Evolutionary conservation across 805 yeast species (phyloP).

Genomic region (Saturnispora sanitii): DNA sequence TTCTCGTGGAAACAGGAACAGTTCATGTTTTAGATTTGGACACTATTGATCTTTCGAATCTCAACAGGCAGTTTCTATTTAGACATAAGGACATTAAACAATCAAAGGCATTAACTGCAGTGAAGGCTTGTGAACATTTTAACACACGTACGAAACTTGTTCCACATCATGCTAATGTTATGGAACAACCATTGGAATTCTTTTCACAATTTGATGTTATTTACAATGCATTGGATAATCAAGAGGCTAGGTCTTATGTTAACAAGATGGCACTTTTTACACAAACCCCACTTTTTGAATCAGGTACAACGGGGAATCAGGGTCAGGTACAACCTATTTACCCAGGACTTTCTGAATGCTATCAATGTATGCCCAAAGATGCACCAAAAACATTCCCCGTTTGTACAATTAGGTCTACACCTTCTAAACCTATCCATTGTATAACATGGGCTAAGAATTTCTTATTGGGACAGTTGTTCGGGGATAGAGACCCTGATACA

Average conservation of each 20-base stretch:
- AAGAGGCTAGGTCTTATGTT: conserved; percentile 86
- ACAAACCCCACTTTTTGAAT: conserved; percentile 71
- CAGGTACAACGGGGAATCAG: conserved; percentile 90
- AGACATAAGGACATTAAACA: conserved; percentile 83
- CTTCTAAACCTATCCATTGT: conserved; percentile 92
- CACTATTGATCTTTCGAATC: conserved; percentile 84
- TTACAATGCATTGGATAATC: conserved; percentile 88
- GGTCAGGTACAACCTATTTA: conserved; percentile 92
- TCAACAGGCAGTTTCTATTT: conserved; percentile 89
- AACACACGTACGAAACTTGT: conserved; percentile 53
- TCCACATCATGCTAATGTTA: conserved; percentile 82
- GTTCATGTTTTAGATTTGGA: conserved; percentile 91
- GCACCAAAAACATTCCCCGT: conserved; percentile 91
- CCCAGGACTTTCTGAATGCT: conserved; percentile 80
- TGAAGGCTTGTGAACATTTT: conserved; percentile 68
- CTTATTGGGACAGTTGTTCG: conserved; percentile 71
- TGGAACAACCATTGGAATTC: conserved; percentile 74
- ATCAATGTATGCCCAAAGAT: conserved; percentile 80
- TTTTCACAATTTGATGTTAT: conserved; percentile 65
- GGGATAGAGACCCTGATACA: conserved; percentile 29
- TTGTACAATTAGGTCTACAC: conserved; percentile 94
- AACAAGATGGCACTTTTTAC: conserved; percentile 72
- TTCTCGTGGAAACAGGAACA: conserved; percentile 73
- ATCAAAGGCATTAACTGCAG: conserved; percentile 80
- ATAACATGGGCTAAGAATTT: conserved; percentile 97